A percentile compares a stretch with the other conserved stretches of the same genome.
phyloP scores from a whole-genome alignment of 257 asterid genomes.

The Osmanthus fragrans region DNA sequence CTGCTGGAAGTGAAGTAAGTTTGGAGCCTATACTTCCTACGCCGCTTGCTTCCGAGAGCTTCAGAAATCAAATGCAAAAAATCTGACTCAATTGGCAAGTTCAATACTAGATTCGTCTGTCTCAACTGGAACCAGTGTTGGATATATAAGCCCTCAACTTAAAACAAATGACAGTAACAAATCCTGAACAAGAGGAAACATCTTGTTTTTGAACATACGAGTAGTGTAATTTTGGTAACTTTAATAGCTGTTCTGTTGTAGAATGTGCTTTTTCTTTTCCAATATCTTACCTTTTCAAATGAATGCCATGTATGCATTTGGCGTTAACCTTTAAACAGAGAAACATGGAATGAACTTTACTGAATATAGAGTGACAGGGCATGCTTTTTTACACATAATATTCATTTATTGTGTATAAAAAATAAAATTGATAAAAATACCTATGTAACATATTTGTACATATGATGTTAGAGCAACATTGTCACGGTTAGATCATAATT shows the following conservation, averaged over 20 bases:
- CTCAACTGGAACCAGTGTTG: conserved; percentile 30
- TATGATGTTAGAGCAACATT: background rate
- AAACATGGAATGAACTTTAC: background rate
- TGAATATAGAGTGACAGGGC: background rate
- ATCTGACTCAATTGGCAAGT: conserved; percentile 20
- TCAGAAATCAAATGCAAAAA: conserved; percentile 26
- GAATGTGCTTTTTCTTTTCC: background rate
- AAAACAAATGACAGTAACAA: conserved; percentile 25
- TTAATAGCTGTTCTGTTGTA: background rate
- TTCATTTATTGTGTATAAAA: background rate
- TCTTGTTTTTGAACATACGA: background rate
- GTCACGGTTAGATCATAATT: too few relatives aligned
- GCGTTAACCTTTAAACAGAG: background rate
- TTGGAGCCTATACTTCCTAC: conserved; percentile 22
- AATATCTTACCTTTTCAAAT: too few relatives aligned
- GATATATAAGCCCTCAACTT: conserved; percentile 31
- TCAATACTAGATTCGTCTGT: conserved; percentile 38
- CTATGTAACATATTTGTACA: background rate
- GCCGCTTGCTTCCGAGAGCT: conserved; percentile 26
- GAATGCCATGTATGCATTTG: background rate
- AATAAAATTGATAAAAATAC: background rate
- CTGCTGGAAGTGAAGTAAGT: conserved; percentile 24
- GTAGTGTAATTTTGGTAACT: background rate
- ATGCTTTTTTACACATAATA: background rate
- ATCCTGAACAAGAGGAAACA: conserved; percentile 32